Evolutionary conservation across 2,329 filamentous ascomycete species (phyloP), one percentile per base, ranked within the genome.

Genomic region (Pseudogymnoascus sp.): DNA sequence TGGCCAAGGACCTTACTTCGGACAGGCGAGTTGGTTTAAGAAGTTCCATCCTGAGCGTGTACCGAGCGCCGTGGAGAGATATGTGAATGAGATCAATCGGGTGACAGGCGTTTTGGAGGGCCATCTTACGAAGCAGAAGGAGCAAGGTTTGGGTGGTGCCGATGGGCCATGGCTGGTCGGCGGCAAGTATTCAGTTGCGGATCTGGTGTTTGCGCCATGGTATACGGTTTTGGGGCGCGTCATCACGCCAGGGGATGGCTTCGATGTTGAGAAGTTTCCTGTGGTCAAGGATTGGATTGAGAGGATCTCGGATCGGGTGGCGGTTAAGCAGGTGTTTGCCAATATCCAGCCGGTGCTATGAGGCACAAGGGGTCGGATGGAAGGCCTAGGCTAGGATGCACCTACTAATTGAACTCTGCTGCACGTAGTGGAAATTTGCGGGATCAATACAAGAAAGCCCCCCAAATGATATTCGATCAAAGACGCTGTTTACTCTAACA

Each of bases 1-100:
- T 56, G 76, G 77, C 5, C 74, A 79, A 67, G 78, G 76, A 0
- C 78, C 77, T 0, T 81, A 79, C 66, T 80, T 70, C 50, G 79
- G 78, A 3, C 76, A 80, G 66, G 65, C 64, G 2, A 67, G 62
- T 6, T 77, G 76, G 74, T 79, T 80, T 69, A 59, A 59, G 11
- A 33, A 59, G 28, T 71, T 72, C 11, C 75, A 78, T 65, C 62
- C 69, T 0, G 79, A 82, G 69, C 75, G 78, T 64, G 4, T 83
- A 5, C 74, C 73, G 0, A 76, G 72, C 5, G 81, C 77, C 8
- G 72, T 78, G 18, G 74, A 78, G 12, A 73, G 80, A 6, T 84
- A 83, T 70, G 66, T 67, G 11, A 74, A 77, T 7, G 79, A 83
- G 69, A 73, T 79, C n/a, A 71, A 73, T 14, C 75, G 80, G 5